These are phyloP conservation scores for Neurospora discreta DNA, from an alignment of 495 filamentous ascomycete genomes.

Conservation along the genomic window DNA sequence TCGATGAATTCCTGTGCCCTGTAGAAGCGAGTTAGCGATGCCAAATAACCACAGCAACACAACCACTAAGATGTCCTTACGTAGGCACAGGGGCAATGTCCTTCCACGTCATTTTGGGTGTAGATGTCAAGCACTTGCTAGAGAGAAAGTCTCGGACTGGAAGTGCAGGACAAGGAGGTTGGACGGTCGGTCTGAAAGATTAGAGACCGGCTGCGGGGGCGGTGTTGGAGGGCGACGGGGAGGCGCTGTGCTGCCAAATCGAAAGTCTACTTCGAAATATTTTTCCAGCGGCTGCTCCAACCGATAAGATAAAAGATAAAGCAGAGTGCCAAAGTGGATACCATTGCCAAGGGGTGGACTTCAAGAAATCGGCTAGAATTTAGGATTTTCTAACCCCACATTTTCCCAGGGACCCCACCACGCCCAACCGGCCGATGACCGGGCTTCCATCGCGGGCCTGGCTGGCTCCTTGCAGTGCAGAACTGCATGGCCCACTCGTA, in stretches of 20 bases:
- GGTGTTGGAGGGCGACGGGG: not conserved
- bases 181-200: not conserved
- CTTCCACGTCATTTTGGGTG: slow-evolving; percentile 38
- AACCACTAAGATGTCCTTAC: slow-evolving; percentile 25
- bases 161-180: not conserved
- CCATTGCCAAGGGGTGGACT: not conserved
- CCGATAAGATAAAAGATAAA: slow-evolving; percentile 25
- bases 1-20: slow-evolving; percentile 78
- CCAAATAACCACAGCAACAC: not conserved
- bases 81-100: slow-evolving; percentile 84
- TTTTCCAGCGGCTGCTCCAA: slow-evolving; percentile 16
- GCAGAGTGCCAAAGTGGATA: not conserved
- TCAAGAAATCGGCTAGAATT: not conserved
- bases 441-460: not conserved
- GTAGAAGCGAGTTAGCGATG: slow-evolving; percentile 3
- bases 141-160: slow-evolving; percentile 7
- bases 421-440: not conserved
- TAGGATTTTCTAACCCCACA: not conserved
- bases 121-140: not conserved
- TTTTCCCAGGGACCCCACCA: not conserved
- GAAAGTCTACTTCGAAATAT: slow-evolving; percentile 15
- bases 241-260: not conserved
- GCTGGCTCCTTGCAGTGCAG: too few species aligned
- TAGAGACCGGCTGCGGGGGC: not conserved
- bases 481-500: not conserved